Evolutionary conservation across 495 filamentous ascomycete species (phyloP), one percentile per base, ranked within the genome.

Genomic region (Acidomyces sp.): DNA sequence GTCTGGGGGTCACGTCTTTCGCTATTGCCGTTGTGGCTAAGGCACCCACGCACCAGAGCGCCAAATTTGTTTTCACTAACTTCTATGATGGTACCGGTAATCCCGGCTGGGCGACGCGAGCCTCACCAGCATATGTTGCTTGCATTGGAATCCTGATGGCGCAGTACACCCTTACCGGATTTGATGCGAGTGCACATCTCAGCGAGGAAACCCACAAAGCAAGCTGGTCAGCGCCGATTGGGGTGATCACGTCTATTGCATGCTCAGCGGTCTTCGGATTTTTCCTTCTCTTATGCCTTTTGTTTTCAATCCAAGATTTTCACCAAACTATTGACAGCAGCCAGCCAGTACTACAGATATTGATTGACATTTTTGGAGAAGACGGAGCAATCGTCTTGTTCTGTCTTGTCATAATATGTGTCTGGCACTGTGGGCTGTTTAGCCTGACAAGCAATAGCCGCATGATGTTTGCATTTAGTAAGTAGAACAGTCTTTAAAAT

Each of bases 381-480:
- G 49, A 68, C 19, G 72, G 72, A 4, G 72, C 72, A 15, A 59
- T 76, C 12, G 71, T 59, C 10, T 41, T 75, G 22, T 72, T 76
- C 54, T 64, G 61, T 4, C 54, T 76, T n/a, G 64, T 76, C 45
- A 72, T 76, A 50, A 50, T 75, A 5, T 76, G 72, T 23, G 64
- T 76, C 4, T 76, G 72, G 72, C 72, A 76, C 43, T 71, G 67
- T 40, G 72, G 72, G 0, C 59, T 76, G 1, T 76, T 76, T 47
- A 66, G 61, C 39, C 58, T 76, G 62, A 76, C 72, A 0, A 68
- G 62, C 34, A 76, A 76, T 46, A 70, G 65, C 27, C 61, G 72
- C n/a, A 76, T 76, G 72, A 76, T 76, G 72, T 76, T 75, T 46
- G 71, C 69, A 7, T 76, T 76, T 48, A 57, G 66, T 42, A 42